Percentiles rank a stretch among this genome's conserved stretches.
These are phyloP conservation scores for Ascochyta fabae DNA, from an alignment of 2,329 filamentous ascomycete species.

Conservation along the genomic window DNA sequence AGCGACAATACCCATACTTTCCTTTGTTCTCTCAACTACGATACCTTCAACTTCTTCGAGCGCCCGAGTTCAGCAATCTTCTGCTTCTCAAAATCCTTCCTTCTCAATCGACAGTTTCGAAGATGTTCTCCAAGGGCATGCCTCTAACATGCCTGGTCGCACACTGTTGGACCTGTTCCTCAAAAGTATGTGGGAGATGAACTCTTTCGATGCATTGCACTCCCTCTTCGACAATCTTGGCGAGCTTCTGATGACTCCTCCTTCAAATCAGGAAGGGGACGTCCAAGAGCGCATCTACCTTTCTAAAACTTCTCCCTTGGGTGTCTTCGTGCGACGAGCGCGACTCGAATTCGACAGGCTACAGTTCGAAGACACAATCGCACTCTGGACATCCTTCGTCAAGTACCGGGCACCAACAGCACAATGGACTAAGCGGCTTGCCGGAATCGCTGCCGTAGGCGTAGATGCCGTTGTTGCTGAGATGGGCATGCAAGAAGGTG, in stretches of 20 bases:
- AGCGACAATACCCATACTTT: slow-evolving; percentile 76
- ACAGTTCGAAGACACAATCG: slow-evolving; percentile 77
- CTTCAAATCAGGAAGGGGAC: slow-evolving; percentile 22
- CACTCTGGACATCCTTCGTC: slow-evolving; percentile 83
- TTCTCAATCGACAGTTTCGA: slow-evolving; percentile 54
- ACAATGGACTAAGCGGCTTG: slow-evolving; percentile 59
- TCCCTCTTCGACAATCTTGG: slow-evolving; percentile 71
- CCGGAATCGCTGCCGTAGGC: slow-evolving; percentile 36
- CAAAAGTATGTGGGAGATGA: slow-evolving; percentile 79
- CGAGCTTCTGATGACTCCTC: slow-evolving; percentile 62
- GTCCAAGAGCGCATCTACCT: slow-evolving; percentile 61
- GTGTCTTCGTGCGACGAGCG: slow-evolving; percentile 77
- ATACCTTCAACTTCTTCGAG: slow-evolving; percentile 48
- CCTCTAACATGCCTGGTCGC: slow-evolving; percentile 70
- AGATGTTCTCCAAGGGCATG: slow-evolving; percentile 52
- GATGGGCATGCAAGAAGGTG: slow-evolving; percentile 61
- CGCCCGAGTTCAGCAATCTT: slow-evolving; percentile 26
- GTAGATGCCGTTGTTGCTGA: slow-evolving; percentile 68
- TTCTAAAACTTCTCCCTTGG: slow-evolving; percentile 78
- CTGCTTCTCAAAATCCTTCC: slow-evolving; percentile 43
- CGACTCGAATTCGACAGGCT: slow-evolving; percentile 81
- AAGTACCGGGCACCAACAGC: slow-evolving; percentile 80
- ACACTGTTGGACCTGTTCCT: slow-evolving; percentile 90
- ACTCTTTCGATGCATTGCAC: slow-evolving; percentile 81
- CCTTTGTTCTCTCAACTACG: slow-evolving; percentile 77